Evolutionary conservation across 2,329 filamentous ascomycete genomes (phyloP).

Genomic region (Trichoderma endophyticum): DNA sequence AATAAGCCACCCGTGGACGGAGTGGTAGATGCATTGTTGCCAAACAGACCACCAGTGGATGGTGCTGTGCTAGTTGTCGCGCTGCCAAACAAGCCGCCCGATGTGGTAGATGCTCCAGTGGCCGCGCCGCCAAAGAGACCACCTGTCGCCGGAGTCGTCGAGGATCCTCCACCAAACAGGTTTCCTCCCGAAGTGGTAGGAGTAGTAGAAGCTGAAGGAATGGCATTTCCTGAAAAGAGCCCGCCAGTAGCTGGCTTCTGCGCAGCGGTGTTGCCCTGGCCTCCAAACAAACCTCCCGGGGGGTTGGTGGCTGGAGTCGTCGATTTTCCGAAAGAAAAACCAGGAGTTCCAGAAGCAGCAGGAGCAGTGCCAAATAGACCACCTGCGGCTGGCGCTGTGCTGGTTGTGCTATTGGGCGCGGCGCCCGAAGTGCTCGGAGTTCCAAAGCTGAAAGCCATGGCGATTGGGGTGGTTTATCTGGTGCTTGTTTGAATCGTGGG

Average conservation of each 20-base stretch:
- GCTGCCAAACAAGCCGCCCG: slow-evolving; percentile 27
- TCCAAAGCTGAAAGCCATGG: slow-evolving; percentile 43
- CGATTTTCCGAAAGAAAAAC: slow-evolving; percentile 41
- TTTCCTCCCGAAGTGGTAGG: slow-evolving; percentile 27
- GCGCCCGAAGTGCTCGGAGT: slow-evolving; percentile 34
- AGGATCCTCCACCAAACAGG: slow-evolving; percentile 28
- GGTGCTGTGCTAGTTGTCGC: slow-evolving; percentile 23
- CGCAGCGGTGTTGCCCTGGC: slow-evolving; percentile 30
- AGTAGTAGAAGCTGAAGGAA: slow-evolving; percentile 31
- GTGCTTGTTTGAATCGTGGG: slow-evolving; percentile 3
- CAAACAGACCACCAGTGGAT: slow-evolving; percentile 25
- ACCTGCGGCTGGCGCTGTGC: slow-evolving; percentile 39
- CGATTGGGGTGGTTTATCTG: background rate
- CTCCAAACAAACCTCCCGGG: slow-evolving; percentile 32
- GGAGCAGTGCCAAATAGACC: slow-evolving; percentile 40
- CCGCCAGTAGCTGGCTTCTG: slow-evolving; percentile 28
- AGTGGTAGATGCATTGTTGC: slow-evolving; percentile 26
- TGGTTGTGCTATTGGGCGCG: slow-evolving; percentile 31
- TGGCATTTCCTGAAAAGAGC: slow-evolving; percentile 26
- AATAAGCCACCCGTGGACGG: slow-evolving; percentile 25
- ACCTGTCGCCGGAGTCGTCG: slow-evolving; percentile 30
- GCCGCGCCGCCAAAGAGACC: slow-evolving; percentile 33
- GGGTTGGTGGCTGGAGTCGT: slow-evolving; percentile 30
- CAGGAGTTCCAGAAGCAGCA: slow-evolving; percentile 28
- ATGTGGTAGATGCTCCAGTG: slow-evolving; percentile 27